These are phyloP conservation scores for Ramularia endophylla DNA, from an alignment of 2,329 filamentous ascomycete species.

Conservation along the genomic window DNA sequence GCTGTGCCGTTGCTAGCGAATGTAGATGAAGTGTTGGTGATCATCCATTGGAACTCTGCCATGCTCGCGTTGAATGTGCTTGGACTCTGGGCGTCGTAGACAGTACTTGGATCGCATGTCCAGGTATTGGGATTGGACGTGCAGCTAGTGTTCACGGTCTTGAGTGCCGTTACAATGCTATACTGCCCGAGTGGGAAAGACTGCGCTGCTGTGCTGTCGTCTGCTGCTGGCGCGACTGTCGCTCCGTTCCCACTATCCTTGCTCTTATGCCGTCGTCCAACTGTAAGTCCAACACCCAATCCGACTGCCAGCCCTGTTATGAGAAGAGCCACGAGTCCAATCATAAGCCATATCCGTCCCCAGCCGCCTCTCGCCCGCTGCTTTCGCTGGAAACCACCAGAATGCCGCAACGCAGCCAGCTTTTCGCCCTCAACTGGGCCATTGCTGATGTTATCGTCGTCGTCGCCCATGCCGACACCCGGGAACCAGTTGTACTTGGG, in stretches of 20 bases:
- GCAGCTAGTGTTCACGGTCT: conserved; percentile 49
- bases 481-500: conserved; percentile 24
- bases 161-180: conserved; percentile 54
- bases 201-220: conserved; percentile 10
- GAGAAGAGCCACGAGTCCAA: conserved; percentile 34
- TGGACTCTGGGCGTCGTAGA: conserved; percentile 37
- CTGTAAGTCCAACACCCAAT: conserved; percentile 31
- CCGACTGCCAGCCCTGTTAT: conserved; percentile 35
- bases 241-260: neutral
- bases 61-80: conserved; percentile 31
- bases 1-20: conserved; percentile 46
- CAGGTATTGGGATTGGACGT: conserved; percentile 54
- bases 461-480: conserved; percentile 10
- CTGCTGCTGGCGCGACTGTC: neutral
- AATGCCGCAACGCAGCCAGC: conserved; percentile 21
- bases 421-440: conserved; percentile 26
- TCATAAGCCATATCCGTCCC: conserved; percentile 34
- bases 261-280: conserved; percentile 17
- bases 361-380: conserved; percentile 32
- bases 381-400: conserved; percentile 11
- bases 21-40: conserved; percentile 38
- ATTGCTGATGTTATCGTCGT: conserved; percentile 6
- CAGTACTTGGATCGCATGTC: conserved; percentile 55
- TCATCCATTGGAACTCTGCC: conserved; percentile 58
- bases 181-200: conserved; percentile 60